A percentile compares a stretch with the other conserved stretches of the same genome.
phyloP scores from a whole-genome alignment of 768 basidiomycete species.

The Termitomyces sp. region DNA sequence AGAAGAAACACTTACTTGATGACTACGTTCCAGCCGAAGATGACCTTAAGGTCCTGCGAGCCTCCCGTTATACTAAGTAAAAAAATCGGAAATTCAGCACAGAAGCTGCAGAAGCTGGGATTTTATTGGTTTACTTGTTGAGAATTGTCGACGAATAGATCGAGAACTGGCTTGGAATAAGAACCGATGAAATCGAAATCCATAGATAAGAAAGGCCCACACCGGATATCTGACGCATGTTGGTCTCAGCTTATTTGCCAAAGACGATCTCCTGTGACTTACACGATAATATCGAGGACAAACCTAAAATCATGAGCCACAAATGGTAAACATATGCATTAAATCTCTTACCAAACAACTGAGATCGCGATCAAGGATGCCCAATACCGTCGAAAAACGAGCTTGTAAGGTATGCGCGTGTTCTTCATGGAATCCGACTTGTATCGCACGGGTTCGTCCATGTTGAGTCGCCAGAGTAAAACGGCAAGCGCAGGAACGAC shows the following conservation, averaged over 20 bases:
- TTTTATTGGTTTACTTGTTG: conserved; percentile 37
- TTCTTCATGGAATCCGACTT: conserved; percentile 75
- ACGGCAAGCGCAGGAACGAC: conserved; percentile 71
- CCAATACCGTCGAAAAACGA: conserved; percentile 82
- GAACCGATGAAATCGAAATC: too few relatives aligned
- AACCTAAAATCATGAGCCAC: conserved; percentile 41
- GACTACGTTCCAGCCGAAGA: conserved; percentile 81
- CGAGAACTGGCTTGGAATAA: conserved; percentile 51
- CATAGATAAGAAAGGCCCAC: too few relatives aligned
- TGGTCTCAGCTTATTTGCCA: too few relatives aligned
- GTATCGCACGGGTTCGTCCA: conserved; percentile 75
- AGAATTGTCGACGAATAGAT: conserved; percentile 76
- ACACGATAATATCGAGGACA: conserved; percentile 77
- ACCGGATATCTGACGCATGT: conserved; percentile 51
- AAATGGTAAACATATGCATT: too few relatives aligned
- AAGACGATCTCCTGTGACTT: too few relatives aligned
- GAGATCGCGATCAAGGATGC: conserved; percentile 62
- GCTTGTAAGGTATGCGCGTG: conserved; percentile 64
- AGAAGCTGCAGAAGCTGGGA: neutral
- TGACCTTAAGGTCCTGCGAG: conserved; percentile 41
- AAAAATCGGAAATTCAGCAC: too few relatives aligned
- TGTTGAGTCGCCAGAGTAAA: conserved; percentile 77
- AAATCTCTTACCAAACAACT: conserved; percentile 55
- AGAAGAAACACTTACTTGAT: conserved; percentile 51
- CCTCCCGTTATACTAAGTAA: conserved; percentile 50